Evolutionary conservation across 495 filamentous ascomycete genomes (phyloP).

Genomic region (Sordaria brevicollis): DNA sequence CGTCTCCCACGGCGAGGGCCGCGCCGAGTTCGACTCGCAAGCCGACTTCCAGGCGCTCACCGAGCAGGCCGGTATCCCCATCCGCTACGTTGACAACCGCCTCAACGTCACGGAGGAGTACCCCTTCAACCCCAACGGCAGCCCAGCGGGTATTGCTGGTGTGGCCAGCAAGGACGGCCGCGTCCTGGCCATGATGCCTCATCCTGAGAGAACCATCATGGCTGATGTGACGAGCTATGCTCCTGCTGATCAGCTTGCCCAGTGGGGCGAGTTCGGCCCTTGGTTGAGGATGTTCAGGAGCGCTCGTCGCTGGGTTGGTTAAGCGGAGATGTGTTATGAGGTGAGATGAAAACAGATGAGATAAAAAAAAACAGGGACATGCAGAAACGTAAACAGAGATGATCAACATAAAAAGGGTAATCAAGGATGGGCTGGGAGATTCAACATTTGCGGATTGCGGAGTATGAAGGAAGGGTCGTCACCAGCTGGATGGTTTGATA

Average conservation of each 20-base stretch:
- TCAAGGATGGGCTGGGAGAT: neutral
- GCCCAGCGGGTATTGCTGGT: constrained; percentile 75
- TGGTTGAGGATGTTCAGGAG: constrained; percentile 77
- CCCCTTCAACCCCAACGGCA: constrained; percentile 90
- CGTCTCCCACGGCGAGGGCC: constrained; percentile 87
- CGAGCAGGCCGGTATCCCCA: constrained; percentile 50
- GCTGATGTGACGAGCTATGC: constrained; percentile 70
- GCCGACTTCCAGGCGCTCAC: constrained; percentile 45
- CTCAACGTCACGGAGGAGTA: constrained; percentile 68
- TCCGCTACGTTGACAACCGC: constrained; percentile 78
- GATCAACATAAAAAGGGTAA: neutral
- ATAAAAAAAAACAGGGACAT: neutral
- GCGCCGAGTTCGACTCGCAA: constrained; percentile 58
- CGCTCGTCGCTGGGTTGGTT: constrained; percentile 78
- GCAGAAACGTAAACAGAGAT: neutral
- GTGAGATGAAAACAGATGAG: neutral
- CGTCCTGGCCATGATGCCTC: constrained; percentile 91
- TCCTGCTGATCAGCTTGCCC: constrained; percentile 48
- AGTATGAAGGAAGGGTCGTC: neutral
- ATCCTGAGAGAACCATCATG: constrained; percentile 87
- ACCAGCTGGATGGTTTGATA: neutral
- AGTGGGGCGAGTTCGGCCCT: constrained; percentile 81
- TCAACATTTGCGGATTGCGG: neutral
- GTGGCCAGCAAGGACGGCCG: constrained; percentile 72
- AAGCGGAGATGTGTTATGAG: constrained; percentile 4